Evolutionary conservation across 306 rosid genomes (phyloP), one percentile per base, ranked within the genome.

Genomic region (Ziziphus jujuba): DNA sequence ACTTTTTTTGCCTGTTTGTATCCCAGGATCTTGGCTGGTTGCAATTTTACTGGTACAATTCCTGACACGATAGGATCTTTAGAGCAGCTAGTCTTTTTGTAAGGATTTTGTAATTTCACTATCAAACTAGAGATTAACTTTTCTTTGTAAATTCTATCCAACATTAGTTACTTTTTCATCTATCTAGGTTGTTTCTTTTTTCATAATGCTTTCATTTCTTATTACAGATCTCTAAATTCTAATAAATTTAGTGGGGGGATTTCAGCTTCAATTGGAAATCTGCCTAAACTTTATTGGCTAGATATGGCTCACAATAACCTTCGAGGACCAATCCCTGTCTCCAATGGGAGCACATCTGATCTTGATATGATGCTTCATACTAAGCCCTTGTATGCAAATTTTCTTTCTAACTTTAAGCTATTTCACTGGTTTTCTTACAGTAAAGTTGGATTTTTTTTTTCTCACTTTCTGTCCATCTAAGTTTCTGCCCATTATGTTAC

Each of bases 21-120:
- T 66, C 16, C 45, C 75, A 91, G 92, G 78, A 54, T 71, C 59
- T 85, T 91, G 59, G 82, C 82, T 68, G 77, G 56, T 19, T 91
- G 97, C 56, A 67, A 87, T 54, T 88, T 91, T 87, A 56, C 9
- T 38, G 97, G 91, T 48, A 65, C 62, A 43, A 86, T 91, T 70
- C 97, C 95, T 15, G 82, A 67, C 48, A 25, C 75, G 50, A 71
- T 91, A 54, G 97, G 97, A 71, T 75, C 76, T 55, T 78, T 91
- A 43, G 22, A 66, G 58, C 61, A 69, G 56, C 90, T 91, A 19
- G 49, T 36, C 15, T 80, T 63, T 69, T 20, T 91, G 97, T 91
- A 86, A 78, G 95, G 22, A 34, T 57, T 56, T 25, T 70, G n/a
- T 44, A 35, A 13, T 20, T 59, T 24, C 35, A 36, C 53, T 13